Evolutionary conservation across 1,139 yeast genomes (phyloP), one percentile per base, ranked within the genome.

Genomic region (Arxiozyma slooffiae): DNA sequence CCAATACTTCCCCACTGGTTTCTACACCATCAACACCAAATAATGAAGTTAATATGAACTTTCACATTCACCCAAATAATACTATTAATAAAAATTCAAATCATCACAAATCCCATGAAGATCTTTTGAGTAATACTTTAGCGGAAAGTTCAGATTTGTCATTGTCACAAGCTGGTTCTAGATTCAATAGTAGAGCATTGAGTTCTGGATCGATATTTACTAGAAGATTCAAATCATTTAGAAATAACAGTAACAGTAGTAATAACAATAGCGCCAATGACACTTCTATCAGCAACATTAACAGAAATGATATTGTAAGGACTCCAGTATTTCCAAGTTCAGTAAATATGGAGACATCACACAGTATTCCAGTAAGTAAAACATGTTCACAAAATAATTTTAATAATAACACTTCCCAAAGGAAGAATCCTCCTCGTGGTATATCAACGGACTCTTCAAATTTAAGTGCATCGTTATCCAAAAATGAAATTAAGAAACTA

Each of bases 151-250:
- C 41, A 3, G 23, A 21, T n/a, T 4, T 34, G 7, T 24, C 44
- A n/a, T 23, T 44, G 22, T 21, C 16, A 41, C 40, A 40, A n/a
- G 36, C 36, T 21, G 18, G 45, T 2, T 39, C 52, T 4, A 45
- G 26, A 8, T 9, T 2, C 2, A 44, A 26, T 21, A 42, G 54
- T 16, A 55, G 64, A n/a, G 53, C 64, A 2, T 18, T 52, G 38
- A 61, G 65, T 44, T 56, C 66, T 4, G 64, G 66, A 14, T 61
- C 66, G 4, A 49, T 62, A 21, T 49, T 63, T 20, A 53, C 58
- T 21, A 56, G 64, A 37, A 62, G 57, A 47, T 53, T 63, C n/a
- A 60, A 58, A 52, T 48, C 59, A 11, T 57, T 62, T 34, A 58
- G 61, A 46, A 42, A 42, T 42, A 42, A 30, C 23, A 45, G 53